phyloP scores from a whole-genome alignment of 495 filamentous ascomycete species.

The Articulospora tetracladia region DNA sequence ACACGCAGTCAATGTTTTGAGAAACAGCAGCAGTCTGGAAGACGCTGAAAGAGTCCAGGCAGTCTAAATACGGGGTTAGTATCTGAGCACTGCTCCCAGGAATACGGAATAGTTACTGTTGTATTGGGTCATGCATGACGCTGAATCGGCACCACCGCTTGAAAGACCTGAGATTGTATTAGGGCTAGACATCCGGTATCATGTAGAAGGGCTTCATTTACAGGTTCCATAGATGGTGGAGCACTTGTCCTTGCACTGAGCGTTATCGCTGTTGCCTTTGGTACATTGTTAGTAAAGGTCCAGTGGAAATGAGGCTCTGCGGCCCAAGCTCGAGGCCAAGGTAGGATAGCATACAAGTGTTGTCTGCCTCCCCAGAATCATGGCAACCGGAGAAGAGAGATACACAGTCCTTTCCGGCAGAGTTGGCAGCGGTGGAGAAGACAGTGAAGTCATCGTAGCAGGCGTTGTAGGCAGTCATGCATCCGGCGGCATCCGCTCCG shows the following conservation, averaged over 20 bases:
- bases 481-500: neutral
- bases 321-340: too few species aligned
- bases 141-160: constrained; percentile 3
- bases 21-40: neutral
- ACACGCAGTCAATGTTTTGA: constrained; percentile 3
- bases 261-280: neutral
- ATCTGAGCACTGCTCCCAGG: neutral
- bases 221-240: constrained; percentile 9
- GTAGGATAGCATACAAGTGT: neutral
- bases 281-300: neutral
- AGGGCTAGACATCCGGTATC: too few species aligned
- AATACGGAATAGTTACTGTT: neutral
- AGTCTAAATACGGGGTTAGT: neutral
- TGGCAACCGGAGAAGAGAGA: constrained; percentile 1
- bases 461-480: constrained; percentile 2
- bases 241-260: constrained; percentile 10
- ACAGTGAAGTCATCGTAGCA: constrained; percentile 8
- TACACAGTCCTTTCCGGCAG: constrained; percentile 8
- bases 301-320: too few species aligned
- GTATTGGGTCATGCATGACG: neutral
- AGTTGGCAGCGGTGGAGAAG: constrained; percentile 4
- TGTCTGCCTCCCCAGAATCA: neutral
- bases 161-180: too few species aligned
- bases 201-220: too few species aligned
- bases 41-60: constrained; percentile 9